Conservation (phyloP, 345 rosid genomes). For the Gossypium turneri region DNA sequence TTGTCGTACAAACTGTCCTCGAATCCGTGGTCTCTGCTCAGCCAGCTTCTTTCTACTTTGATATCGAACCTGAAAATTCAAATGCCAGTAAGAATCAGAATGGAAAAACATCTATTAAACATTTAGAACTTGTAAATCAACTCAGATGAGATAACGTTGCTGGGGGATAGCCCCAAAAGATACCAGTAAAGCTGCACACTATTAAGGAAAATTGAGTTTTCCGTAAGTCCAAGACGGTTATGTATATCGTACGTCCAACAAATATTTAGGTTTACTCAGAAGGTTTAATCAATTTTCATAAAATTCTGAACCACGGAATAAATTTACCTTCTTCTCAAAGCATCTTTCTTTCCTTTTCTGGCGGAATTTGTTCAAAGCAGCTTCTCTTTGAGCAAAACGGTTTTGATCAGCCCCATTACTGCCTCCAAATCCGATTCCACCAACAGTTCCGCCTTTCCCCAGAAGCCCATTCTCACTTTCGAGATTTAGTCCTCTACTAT, state of each 20-base stretch:
- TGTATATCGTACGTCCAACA: neutral
- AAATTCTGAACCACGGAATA: neutral
- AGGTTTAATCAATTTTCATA: neutral
- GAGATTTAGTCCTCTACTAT: slow-evolving; percentile 25
- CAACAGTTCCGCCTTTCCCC: slow-evolving; percentile 20
- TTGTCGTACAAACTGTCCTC: slow-evolving; percentile 53
- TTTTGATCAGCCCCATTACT: slow-evolving; percentile 22
- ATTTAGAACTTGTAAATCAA: neutral
- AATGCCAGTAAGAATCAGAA: neutral
- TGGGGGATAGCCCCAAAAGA: neutral
- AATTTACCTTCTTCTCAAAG: slow-evolving; percentile 50
- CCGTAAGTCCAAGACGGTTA: neutral
- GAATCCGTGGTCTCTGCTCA: slow-evolving; percentile 48
- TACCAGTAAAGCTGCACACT: neutral
- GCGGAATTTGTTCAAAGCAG: slow-evolving; percentile 54
- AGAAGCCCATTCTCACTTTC: slow-evolving; percentile 27
- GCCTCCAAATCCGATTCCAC: slow-evolving; percentile 22
- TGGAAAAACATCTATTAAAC: neutral
- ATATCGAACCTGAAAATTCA: slow-evolving; percentile 43
- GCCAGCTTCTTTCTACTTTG: slow-evolving; percentile 57
- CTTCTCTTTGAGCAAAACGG: slow-evolving; percentile 42
- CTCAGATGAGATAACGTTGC: neutral
- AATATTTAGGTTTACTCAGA: neutral
- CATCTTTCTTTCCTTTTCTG: slow-evolving; percentile 61
- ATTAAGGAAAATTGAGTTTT: neutral